Conservation (phyloP, 2,329 filamentous ascomycete genomes). For the Trichoderma atroviride region DNA sequence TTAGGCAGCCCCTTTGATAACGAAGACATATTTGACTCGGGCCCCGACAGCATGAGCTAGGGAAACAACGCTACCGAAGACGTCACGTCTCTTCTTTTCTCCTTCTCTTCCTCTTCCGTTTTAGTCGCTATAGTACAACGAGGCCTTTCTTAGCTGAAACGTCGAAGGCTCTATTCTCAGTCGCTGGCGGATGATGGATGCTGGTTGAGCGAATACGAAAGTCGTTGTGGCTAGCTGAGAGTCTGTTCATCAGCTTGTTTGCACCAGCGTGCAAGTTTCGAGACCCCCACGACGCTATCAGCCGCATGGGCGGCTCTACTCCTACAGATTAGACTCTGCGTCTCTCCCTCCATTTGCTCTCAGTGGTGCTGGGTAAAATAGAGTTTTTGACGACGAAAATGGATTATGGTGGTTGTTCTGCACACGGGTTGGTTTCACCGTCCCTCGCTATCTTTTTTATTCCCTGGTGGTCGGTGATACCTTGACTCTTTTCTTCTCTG, state of each 20-base stretch:
- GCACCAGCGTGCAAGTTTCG: slow-evolving; percentile 7
- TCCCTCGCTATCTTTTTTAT: not conserved
- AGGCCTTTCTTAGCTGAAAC: slow-evolving; percentile 4
- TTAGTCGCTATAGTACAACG: not conserved
- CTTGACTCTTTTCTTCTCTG: not conserved
- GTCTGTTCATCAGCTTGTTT: slow-evolving; percentile 8
- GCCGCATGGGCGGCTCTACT: slow-evolving; percentile 3
- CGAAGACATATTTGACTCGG: not conserved
- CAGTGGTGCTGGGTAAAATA: not conserved
- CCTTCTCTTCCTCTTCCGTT: not conserved
- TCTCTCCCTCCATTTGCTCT: not conserved
- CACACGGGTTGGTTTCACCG: not conserved
- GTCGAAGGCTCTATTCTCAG: not conserved
- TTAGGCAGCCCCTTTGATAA: not conserved
- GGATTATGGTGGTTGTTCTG: not conserved
- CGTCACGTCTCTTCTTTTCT: not conserved
- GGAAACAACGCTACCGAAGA: not conserved
- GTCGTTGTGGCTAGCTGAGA: not conserved
- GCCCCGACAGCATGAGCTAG: not conserved
- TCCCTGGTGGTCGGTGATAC: not conserved
- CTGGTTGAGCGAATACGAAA: slow-evolving; percentile 14
- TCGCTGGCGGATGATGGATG: not conserved
- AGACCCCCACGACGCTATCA: slow-evolving; percentile 14
- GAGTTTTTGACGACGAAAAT: not conserved
- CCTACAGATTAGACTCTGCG: not conserved